Percentiles rank a stretch among this genome's conserved stretches.
Evolutionary conservation across 140 eudicot genomes (phyloP).

Genomic region (Stevia rebaudiana): DNA sequence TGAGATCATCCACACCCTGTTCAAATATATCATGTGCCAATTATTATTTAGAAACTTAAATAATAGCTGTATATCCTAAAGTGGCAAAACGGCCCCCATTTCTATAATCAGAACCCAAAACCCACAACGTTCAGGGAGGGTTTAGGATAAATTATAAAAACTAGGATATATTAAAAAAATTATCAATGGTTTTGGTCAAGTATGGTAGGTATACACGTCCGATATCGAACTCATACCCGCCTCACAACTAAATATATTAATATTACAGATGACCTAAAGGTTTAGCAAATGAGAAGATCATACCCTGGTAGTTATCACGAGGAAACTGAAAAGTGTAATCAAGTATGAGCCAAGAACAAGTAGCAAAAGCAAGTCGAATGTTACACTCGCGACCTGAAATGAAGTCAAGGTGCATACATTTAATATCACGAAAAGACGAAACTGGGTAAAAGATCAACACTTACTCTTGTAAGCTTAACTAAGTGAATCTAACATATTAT

Average conservation of each 20-base stretch:
- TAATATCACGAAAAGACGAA: not conserved
- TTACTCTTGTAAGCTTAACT: not conserved
- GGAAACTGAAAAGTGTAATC: conserved; percentile 73
- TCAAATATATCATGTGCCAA: not conserved
- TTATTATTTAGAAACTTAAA: too few species aligned
- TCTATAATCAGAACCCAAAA: not conserved
- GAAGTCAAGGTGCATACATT: not conserved
- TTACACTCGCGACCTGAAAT: conserved; percentile 90
- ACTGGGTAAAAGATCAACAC: not conserved
- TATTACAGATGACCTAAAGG: not conserved
- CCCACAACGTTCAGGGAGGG: not conserved
- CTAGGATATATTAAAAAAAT: too few species aligned
- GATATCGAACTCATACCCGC: too few species aligned
- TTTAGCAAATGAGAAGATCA: not conserved
- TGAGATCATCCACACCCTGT: conserved; percentile 98
- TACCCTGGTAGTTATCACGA: conserved; percentile 89
- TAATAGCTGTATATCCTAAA: not conserved
- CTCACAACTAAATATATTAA: too few species aligned
- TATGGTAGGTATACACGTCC: too few species aligned
- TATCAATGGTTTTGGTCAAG: not conserved
- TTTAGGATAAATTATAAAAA: not conserved
- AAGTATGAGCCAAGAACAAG: conserved; percentile 85
- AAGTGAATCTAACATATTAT: not conserved
- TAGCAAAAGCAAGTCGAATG: conserved; percentile 90
- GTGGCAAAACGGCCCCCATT: not conserved